phyloP scores from a whole-genome alignment of 345 rosid genomes.

The Moricandia moricandioides region DNA sequence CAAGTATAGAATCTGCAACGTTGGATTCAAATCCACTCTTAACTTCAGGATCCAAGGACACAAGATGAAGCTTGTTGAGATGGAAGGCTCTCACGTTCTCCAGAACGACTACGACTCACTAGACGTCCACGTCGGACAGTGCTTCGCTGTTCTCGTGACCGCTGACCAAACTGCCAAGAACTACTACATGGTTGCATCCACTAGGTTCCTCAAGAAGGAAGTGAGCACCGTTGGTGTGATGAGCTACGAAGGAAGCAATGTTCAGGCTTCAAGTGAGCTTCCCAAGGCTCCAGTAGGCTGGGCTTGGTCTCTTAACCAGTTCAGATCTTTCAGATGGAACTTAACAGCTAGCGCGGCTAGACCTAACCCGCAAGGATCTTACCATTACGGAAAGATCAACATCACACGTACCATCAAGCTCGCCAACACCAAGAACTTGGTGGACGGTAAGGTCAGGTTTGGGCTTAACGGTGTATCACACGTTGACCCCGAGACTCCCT shows the following conservation, averaged over 20 bases:
- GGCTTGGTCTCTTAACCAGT: slow-evolving; percentile 82
- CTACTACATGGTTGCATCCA: slow-evolving; percentile 64
- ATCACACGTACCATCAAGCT: slow-evolving; percentile 70
- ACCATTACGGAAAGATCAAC: slow-evolving; percentile 69
- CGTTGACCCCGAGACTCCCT: slow-evolving; percentile 49
- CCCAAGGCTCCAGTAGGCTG: slow-evolving; percentile 59
- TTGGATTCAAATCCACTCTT: slow-evolving; percentile 53
- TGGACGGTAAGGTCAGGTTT: slow-evolving; percentile 51
- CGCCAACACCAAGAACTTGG: slow-evolving; percentile 41
- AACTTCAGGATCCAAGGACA: slow-evolving; percentile 73
- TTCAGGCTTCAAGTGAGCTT: slow-evolving; percentile 37
- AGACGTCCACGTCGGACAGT: slow-evolving; percentile 70
- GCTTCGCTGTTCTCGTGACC: slow-evolving; percentile 56
- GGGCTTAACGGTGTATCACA: slow-evolving; percentile 70
- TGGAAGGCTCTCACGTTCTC: slow-evolving; percentile 69
- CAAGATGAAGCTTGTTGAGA: slow-evolving; percentile 68
- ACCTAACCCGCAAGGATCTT: slow-evolving; percentile 82
- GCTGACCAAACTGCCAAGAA: slow-evolving; percentile 54
- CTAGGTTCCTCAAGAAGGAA: slow-evolving; percentile 49
- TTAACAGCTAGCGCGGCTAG: slow-evolving; percentile 74
- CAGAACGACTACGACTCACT: slow-evolving; percentile 68
- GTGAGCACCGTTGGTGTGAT: slow-evolving; percentile 45
- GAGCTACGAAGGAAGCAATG: slow-evolving; percentile 46
- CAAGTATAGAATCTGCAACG: slow-evolving; percentile 67
- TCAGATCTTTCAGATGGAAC: slow-evolving; percentile 76